Evolutionary conservation across 768 basidiomycete genomes (phyloP).

Genomic region (Lentinus brumalis): DNA sequence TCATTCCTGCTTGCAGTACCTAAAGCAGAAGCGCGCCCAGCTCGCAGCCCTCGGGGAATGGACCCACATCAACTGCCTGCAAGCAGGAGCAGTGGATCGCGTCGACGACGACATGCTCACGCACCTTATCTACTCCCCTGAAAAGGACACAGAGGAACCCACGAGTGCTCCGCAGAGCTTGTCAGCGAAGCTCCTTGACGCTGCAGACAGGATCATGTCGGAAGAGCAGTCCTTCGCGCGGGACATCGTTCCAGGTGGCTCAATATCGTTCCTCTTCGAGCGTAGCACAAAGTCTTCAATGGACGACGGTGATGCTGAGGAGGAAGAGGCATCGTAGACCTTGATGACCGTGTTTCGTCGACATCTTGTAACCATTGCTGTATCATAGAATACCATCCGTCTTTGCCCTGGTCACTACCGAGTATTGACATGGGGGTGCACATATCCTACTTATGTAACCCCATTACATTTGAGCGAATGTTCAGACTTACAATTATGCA

Average conservation of each 20-base stretch:
- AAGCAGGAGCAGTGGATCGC: conserved; percentile 41
- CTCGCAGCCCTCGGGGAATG: conserved; percentile 79
- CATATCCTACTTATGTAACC: no score
- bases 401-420: no score
- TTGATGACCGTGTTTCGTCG: neutral
- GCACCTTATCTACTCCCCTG: conserved; percentile 41
- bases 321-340: conserved; percentile 1
- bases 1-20: conserved; percentile 44
- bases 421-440: no score
- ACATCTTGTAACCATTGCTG: neutral
- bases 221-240: conserved; percentile 36
- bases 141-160: conserved; percentile 14
- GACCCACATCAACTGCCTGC: conserved; percentile 81
- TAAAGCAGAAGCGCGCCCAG: conserved; percentile 66
- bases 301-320: conserved; percentile 15
- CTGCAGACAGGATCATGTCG: conserved; percentile 51
- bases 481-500: no score
- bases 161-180: conserved; percentile 28
- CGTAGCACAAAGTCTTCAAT: conserved; percentile 41
- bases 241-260: conserved; percentile 59
- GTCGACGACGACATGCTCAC: conserved; percentile 71
- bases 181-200: conserved; percentile 37
- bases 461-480: no score
- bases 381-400: neutral
- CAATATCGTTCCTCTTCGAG: conserved; percentile 78